These are phyloP conservation scores for Picea sitchensis DNA, from an alignment of 75 land plant genomes.

Conservation along the genomic window DNA sequence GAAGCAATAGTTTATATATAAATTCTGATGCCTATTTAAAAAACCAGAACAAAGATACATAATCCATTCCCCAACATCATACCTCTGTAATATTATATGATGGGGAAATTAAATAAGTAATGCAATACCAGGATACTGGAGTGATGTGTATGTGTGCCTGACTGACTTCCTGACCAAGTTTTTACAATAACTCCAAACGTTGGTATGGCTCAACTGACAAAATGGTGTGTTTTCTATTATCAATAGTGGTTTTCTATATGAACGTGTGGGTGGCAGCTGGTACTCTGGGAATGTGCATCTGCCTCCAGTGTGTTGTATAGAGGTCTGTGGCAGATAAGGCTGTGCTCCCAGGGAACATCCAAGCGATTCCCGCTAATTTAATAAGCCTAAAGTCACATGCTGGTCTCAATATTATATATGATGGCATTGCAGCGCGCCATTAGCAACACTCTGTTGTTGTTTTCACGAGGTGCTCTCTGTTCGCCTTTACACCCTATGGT, in stretches of 20 bases:
- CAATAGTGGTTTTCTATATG: not conserved
- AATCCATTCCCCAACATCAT: conserved; percentile 1
- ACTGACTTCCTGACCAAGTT: no score
- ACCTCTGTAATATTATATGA: not conserved
- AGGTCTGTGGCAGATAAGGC: conserved; percentile 12
- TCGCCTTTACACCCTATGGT: conserved; percentile 1
- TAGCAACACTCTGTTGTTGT: not conserved
- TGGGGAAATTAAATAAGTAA: not conserved
- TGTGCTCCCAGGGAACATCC: conserved; percentile 10
- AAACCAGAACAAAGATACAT: conserved; percentile 8
- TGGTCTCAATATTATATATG: conserved; percentile 1
- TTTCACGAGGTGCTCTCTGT: conserved; percentile 7
- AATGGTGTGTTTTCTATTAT: not conserved
- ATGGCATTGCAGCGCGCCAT: not conserved
- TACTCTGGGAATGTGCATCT: not conserved
- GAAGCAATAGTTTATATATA: no score
- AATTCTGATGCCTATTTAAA: not conserved
- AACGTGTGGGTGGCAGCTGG: not conserved
- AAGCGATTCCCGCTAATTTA: not conserved
- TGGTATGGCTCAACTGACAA: conserved; percentile 6
- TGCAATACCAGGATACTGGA: not conserved
- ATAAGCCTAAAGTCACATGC: conserved; percentile 7
- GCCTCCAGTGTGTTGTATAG: conserved; percentile 3
- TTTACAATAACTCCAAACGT: conserved; percentile 8
- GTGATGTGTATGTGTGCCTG: no score